phyloP scores from a whole-genome alignment of 148 eudicot species.

The Vaccinium darrowii region DNA sequence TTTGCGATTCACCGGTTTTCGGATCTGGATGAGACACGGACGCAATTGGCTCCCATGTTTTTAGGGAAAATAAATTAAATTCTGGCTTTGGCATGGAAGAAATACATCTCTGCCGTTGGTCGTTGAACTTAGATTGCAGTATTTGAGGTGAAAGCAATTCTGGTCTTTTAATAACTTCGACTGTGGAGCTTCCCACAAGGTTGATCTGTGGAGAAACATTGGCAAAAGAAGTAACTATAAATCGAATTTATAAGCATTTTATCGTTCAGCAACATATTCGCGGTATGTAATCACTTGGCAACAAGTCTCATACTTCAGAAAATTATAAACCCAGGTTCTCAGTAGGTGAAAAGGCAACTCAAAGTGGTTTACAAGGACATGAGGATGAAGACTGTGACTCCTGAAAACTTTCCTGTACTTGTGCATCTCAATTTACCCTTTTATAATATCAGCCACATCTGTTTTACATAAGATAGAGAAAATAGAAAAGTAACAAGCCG shows the following conservation, averaged over 20 bases:
- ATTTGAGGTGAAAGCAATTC: conserved; percentile 44
- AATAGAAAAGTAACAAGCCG: neutral
- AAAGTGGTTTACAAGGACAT: neutral
- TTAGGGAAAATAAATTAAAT: conserved; percentile 16
- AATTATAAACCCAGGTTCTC: neutral
- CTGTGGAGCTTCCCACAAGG: conserved; percentile 34
- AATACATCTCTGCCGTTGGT: conserved; percentile 40
- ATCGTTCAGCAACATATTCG: neutral
- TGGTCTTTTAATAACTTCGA: conserved; percentile 44
- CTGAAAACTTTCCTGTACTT: neutral
- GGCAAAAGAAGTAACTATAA: neutral
- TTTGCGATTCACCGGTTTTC: neutral
- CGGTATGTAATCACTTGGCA: neutral
- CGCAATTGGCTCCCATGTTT: neutral
- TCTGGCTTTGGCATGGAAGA: conserved; percentile 35
- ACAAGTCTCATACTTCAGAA: neutral
- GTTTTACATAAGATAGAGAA: neutral
- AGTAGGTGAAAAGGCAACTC: neutral
- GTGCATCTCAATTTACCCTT: neutral
- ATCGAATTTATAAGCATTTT: neutral
- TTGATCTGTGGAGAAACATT: conserved; percentile 33
- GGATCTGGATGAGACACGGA: neutral
- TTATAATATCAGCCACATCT: neutral
- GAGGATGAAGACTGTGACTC: neutral
- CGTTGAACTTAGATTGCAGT: conserved; percentile 33